Evolutionary conservation across 176 grass and related monocot genomes (phyloP).

Genomic region (Zea mays): DNA sequence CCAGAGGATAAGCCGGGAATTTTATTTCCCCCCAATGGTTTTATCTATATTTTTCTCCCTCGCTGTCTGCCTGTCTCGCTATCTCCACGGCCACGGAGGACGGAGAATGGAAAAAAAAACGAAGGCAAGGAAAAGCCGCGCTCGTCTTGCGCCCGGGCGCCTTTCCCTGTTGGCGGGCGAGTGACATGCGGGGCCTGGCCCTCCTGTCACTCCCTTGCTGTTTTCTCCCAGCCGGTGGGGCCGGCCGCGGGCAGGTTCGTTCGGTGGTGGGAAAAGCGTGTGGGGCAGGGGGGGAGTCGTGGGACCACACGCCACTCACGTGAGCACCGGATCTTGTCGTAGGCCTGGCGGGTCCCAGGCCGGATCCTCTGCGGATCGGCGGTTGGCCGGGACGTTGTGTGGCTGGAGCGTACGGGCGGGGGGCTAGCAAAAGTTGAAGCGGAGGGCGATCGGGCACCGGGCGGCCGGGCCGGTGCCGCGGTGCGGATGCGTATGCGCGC

Average conservation of each 20-base stretch:
- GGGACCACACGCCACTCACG: constrained; percentile 56
- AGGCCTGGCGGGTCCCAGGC: not conserved
- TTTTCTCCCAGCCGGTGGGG: not conserved
- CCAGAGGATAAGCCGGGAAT: constrained; percentile 32
- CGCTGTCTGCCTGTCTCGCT: not conserved
- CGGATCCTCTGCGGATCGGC: constrained; percentile 26
- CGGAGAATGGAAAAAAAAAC: not conserved
- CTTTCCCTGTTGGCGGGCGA: constrained; percentile 28
- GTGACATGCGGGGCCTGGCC: constrained; percentile 37
- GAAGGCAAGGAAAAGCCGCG: not conserved
- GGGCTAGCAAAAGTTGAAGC: not conserved
- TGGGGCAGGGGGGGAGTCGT: constrained; percentile 6
- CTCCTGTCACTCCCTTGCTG: not conserved
- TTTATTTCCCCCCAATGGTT: not conserved
- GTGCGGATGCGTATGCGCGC: not conserved
- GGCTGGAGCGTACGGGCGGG: not conserved
- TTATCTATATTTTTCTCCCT: not conserved
- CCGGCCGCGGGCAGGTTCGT: not conserved
- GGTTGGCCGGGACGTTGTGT: fast-evolving
- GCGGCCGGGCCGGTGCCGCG: not conserved
- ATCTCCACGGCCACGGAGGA: not conserved
- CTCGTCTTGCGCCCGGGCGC: not conserved
- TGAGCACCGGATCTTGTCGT: constrained; percentile 44
- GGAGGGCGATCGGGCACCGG: constrained; percentile 5
- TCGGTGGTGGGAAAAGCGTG: constrained; percentile 47